Evolutionary conservation across 345 rosid genomes (phyloP).

Genomic region (Gossypioides kirkii): DNA sequence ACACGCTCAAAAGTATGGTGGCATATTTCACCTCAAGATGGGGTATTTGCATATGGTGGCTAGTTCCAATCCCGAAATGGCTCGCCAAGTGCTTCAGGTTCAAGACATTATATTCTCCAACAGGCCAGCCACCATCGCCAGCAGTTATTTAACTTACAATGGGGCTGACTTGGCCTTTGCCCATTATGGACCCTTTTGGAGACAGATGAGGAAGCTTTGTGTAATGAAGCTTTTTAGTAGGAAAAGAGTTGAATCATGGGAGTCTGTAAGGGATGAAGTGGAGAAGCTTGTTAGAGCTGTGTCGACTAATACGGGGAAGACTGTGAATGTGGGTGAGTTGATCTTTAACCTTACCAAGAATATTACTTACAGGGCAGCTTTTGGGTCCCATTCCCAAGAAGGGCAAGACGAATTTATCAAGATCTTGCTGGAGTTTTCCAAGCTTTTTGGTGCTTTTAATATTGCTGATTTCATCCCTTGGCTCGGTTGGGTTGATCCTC

Average conservation of each 20-base stretch:
- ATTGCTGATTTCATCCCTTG: slow-evolving; percentile 76
- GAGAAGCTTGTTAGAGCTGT: slow-evolving; percentile 39
- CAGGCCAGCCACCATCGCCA: slow-evolving; percentile 83
- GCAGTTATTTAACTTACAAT: slow-evolving; percentile 70
- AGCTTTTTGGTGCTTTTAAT: slow-evolving; percentile 90
- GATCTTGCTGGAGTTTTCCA: slow-evolving; percentile 85
- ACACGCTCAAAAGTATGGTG: slow-evolving; percentile 61
- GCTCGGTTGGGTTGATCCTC: slow-evolving; percentile 60
- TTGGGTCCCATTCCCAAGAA: slow-evolving; percentile 50
- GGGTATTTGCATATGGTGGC: slow-evolving; percentile 65
- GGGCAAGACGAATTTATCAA: slow-evolving; percentile 72
- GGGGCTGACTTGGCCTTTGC: slow-evolving; percentile 97
- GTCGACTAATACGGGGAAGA: slow-evolving; percentile 36
- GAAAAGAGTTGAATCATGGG: slow-evolving; percentile 90
- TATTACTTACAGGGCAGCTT: slow-evolving; percentile 76
- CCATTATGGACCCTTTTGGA: slow-evolving; percentile 92
- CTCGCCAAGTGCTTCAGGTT: slow-evolving; percentile 71
- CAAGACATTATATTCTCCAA: slow-evolving; percentile 86
- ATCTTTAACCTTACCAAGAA: slow-evolving; percentile 72
- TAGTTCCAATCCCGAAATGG: slow-evolving; percentile 64
- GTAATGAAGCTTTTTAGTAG: slow-evolving; percentile 90
- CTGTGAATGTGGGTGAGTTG: slow-evolving; percentile 67
- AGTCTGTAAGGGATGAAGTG: slow-evolving; percentile 83
- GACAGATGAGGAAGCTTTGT: slow-evolving; percentile 94
- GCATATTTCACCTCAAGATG: slow-evolving; percentile 70